phyloP scores from a whole-genome alignment of 2,329 filamentous ascomycete genomes.

The Aspergillus glaucus region DNA sequence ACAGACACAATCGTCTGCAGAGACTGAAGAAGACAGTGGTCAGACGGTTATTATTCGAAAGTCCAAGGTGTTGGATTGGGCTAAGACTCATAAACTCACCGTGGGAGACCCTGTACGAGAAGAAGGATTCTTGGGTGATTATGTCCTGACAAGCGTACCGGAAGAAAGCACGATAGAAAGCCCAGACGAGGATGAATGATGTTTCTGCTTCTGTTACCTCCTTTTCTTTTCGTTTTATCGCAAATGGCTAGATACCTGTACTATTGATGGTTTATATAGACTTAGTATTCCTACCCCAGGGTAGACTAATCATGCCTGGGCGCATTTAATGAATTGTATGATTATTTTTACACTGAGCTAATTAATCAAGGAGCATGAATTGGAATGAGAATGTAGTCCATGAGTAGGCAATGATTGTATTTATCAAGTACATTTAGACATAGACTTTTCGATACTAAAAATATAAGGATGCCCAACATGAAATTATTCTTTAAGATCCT shows the following conservation, averaged over 20 bases:
- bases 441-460: constrained; percentile 8
- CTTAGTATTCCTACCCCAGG: not conserved
- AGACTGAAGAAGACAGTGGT: constrained; percentile 18
- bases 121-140: constrained; percentile 66
- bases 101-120: constrained; percentile 64
- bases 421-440: constrained; percentile 14
- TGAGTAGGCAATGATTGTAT: not conserved
- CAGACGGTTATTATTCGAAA: constrained; percentile 47
- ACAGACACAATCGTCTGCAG: constrained; percentile 29
- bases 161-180: constrained; percentile 23
- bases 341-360: not conserved
- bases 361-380: not conserved
- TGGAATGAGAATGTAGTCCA: not conserved
- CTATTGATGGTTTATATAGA: not conserved
- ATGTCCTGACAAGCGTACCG: constrained; percentile 42
- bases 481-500: constrained; percentile 13
- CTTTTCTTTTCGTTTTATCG: not conserved
- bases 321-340: not conserved
- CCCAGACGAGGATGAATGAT: constrained; percentile 12
- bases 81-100: constrained; percentile 55
- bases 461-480: constrained; percentile 5
- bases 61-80: constrained; percentile 60
- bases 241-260: not conserved
- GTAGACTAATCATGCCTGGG: not conserved
- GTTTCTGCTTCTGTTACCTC: not conserved